Evolutionary conservation across 176 grass and related monocot genomes (phyloP).

Genomic region (Aegilops sharonensis): DNA sequence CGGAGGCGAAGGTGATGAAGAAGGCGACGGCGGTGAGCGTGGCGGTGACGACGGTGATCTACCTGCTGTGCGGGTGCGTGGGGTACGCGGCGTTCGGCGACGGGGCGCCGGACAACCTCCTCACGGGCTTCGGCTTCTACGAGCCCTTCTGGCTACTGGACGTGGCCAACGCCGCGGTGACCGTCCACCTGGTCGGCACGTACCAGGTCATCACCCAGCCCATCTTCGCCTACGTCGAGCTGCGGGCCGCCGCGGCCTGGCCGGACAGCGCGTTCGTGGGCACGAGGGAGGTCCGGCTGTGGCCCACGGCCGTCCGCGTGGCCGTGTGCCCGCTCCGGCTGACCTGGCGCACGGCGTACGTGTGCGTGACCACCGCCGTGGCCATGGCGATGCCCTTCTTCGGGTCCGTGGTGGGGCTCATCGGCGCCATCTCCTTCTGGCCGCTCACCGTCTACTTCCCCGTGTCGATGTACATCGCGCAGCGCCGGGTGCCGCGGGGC

Average conservation of each 20-base stretch:
- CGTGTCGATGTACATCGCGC: constrained; percentile 77
- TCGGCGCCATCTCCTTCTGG: constrained; percentile 51
- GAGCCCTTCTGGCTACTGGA: constrained; percentile 92
- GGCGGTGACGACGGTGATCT: constrained; percentile 60
- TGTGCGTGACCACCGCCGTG: constrained; percentile 20
- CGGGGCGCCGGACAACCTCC: constrained; percentile 64
- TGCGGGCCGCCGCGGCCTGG: constrained; percentile 36
- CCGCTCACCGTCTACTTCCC: constrained; percentile 78
- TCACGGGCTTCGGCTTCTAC: constrained; percentile 93
- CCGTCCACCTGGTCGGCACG: constrained; percentile 70
- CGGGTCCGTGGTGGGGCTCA: constrained; percentile 19
- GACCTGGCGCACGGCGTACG: constrained; percentile 11
- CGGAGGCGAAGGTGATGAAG: constrained; percentile 79
- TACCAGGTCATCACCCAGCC: constrained; percentile 80
- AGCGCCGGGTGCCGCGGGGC: constrained; percentile 38
- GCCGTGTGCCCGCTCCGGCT: constrained; percentile 10
- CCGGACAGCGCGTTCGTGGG: constrained; percentile 35
- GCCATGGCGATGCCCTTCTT: constrained; percentile 25
- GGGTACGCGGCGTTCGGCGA: constrained; percentile 93
- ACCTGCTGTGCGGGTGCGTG: constrained; percentile 84
- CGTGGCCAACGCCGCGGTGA: constrained; percentile 80
- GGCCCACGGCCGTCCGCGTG: not conserved
- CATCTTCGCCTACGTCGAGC: constrained; percentile 69
- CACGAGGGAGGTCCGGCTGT: constrained; percentile 1
- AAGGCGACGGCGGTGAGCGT: constrained; percentile 69